Conservation (phyloP, 331 rosid species). For the Acacia pycnantha region DNA sequence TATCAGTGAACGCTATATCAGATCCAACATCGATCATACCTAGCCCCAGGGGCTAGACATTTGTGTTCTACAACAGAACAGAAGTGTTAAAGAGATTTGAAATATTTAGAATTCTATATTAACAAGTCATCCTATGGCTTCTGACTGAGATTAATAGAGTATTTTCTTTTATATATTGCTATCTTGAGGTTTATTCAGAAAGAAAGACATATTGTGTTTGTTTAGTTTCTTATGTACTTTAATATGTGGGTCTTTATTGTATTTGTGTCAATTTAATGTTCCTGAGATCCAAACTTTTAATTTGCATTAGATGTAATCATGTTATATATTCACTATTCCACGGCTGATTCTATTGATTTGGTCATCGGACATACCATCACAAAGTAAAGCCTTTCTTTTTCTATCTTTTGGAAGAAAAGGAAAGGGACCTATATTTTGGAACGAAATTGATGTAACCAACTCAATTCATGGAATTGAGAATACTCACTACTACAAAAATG, state of each 20-base stretch:
- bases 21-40: no score
- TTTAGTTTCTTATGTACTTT: neutral
- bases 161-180: slow-evolving; percentile 7
- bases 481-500: no score
- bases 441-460: neutral
- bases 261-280: neutral
- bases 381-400: neutral
- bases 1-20: no score
- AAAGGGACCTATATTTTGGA: neutral
- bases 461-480: neutral
- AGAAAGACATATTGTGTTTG: neutral
- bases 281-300: neutral
- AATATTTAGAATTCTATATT: no score
- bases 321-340: neutral
- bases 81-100: no score
- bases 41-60: no score
- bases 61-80: no score
- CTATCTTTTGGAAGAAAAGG: neutral
- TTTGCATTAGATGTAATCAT: neutral
- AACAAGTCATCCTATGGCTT: neutral
- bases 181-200: neutral
- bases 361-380: neutral
- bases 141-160: slow-evolving; percentile 5
- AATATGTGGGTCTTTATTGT: neutral
- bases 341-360: neutral